These are phyloP conservation scores for Ganoderma lucidum DNA, from an alignment of 1,284 basidiomycete genomes.

Conservation along the genomic window DNA sequence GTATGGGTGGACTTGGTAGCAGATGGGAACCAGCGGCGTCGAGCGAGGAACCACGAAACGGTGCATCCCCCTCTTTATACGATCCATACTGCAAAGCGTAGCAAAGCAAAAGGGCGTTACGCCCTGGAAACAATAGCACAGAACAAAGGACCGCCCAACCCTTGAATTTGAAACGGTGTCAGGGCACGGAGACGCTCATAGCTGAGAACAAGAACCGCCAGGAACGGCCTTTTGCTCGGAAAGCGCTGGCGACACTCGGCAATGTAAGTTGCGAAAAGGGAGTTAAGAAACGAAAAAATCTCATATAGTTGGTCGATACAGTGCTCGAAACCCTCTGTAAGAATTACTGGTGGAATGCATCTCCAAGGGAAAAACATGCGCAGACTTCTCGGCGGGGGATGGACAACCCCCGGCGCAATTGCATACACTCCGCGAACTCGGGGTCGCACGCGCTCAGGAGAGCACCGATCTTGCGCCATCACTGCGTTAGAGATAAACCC, in stretches of 20 bases:
- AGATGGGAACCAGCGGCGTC: constrained; percentile 31
- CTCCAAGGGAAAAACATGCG: neutral
- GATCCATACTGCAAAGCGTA: constrained; percentile 4
- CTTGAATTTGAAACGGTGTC: neutral
- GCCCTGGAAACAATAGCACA: constrained; percentile 9
- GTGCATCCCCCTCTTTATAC: constrained; percentile 21
- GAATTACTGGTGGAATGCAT: neutral
- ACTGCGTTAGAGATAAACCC: neutral
- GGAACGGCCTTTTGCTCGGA: neutral
- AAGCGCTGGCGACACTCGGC: neutral
- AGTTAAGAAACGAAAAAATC: neutral
- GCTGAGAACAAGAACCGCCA: neutral
- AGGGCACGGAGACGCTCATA: neutral
- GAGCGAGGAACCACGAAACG: constrained; percentile 17
- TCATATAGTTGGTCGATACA: neutral
- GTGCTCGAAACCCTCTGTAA: neutral
- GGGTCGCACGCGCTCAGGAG: neutral
- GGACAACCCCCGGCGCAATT: neutral
- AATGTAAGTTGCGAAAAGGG: neutral
- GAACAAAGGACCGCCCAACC: neutral
- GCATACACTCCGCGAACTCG: neutral
- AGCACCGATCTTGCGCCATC: neutral
- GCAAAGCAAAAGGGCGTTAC: neutral
- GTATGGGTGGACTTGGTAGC: constrained; percentile 11
- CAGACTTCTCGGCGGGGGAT: neutral